A percentile compares a stretch with the other conserved stretches of the same genome.
Conservation (phyloP, 1,284 basidiomycete species). For the Laetiporus sulphureus region DNA sequence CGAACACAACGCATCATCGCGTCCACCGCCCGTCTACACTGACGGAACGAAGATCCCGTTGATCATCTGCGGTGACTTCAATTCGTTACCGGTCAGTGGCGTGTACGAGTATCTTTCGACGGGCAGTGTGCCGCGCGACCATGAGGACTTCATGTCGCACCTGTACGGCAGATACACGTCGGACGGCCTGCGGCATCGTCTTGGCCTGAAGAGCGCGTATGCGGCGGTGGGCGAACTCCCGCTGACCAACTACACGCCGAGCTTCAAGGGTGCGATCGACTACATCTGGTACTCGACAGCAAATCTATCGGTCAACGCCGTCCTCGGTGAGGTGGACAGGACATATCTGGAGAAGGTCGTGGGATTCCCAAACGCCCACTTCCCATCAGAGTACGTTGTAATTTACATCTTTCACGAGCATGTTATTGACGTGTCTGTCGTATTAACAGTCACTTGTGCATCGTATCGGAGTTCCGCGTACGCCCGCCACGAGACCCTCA, state of each 20-base stretch:
- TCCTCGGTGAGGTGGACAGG: conserved; percentile 86
- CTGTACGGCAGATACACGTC: conserved; percentile 89
- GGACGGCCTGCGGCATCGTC: conserved; percentile 79
- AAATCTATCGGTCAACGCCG: conserved; percentile 77
- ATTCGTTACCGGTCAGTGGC: conserved; percentile 82
- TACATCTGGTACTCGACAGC: conserved; percentile 89
- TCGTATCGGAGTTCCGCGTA: conserved; percentile 67
- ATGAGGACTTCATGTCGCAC: conserved; percentile 92
- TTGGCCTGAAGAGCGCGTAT: conserved; percentile 85
- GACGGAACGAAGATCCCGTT: conserved; percentile 88
- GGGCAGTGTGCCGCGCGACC: conserved; percentile 67
- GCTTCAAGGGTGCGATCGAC: conserved; percentile 82
- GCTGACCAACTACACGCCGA: conserved; percentile 90
- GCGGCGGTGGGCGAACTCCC: conserved; percentile 59
- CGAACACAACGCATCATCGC: conserved; percentile 32
- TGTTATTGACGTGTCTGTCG: conserved; percentile 15
- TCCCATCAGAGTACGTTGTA: conserved; percentile 84
- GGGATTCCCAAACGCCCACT: conserved; percentile 96
- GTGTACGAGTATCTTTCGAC: conserved; percentile 89
- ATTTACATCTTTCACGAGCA: conserved; percentile 10
- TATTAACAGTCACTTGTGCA: conserved; percentile 59
- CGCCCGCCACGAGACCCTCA: conserved; percentile 52
- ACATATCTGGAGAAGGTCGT: conserved; percentile 86
- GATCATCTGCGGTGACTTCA: conserved; percentile 93
- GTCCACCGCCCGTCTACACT: conserved; percentile 62